Conservation (phyloP, 441 rosid genomes). For the Pelargonium fulgidum region DNA sequence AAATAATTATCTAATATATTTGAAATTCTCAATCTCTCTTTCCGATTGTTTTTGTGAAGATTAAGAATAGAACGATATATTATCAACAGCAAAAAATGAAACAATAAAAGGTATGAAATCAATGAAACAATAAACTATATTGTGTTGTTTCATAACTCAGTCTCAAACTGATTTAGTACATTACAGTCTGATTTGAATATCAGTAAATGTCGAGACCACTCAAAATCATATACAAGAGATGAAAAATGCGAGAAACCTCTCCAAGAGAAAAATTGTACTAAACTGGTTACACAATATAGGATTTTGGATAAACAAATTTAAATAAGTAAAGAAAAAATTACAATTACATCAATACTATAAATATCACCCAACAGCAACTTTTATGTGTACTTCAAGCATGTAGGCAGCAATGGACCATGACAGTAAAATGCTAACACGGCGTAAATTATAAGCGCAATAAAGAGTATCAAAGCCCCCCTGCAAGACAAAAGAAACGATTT, state of each 20-base stretch:
- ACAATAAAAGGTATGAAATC: background rate
- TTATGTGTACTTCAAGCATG: background rate
- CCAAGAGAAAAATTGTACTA: background rate
- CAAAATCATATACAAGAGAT: background rate
- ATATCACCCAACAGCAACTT: background rate
- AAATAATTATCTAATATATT: too few relatives aligned
- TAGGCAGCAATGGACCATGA: slow-evolving; percentile 3
- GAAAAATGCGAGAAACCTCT: background rate
- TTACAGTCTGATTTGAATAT: background rate
- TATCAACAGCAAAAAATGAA: too few relatives aligned
- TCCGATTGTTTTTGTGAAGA: too few relatives aligned
- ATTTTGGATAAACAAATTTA: background rate
- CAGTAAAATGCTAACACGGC: slow-evolving; percentile 5
- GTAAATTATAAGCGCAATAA: background rate
- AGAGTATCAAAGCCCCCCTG: slow-evolving; percentile 4
- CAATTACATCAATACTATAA: background rate
- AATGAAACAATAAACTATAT: background rate
- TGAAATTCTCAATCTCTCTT: too few relatives aligned
- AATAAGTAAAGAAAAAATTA: background rate
- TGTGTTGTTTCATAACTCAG: background rate
- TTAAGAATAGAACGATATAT: too few relatives aligned
- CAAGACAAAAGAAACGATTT: background rate
- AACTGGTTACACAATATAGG: background rate
- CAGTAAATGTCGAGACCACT: background rate
- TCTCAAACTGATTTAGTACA: background rate